Base-by-base conservation (phyloP, 805 yeast species). In the Wickerhamiella allomyrinae region DNA sequence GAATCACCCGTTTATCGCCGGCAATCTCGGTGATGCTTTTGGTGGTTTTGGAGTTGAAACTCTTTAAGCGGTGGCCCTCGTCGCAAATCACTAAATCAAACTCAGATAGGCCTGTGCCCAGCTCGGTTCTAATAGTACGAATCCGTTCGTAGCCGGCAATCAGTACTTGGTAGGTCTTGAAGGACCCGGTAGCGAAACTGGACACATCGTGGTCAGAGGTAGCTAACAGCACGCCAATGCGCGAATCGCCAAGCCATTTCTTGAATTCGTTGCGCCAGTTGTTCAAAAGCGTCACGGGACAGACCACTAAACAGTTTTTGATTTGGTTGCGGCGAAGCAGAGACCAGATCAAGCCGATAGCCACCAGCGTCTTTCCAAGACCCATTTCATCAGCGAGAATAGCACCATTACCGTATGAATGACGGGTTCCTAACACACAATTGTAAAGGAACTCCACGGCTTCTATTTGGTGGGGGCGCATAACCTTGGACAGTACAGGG, bases 371-470 rank as follows among this genome's bases (percentile, higher is more conserved):
- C 53, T 82, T 82, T 2, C 95, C 95, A 14, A 91, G 65, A 0
- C 98, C 98, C 98, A 91, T 91, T 52, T 89, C 97, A 59, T 91
- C 98, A 0, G 98, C 98, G 34, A 91, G 59, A 5, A 91, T 61
- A 2, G 89, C 87, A 0, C 98, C 97, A 0, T 73, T 72, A 2
- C 65, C 63, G 10, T 48, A 39, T 17, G 60, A 60, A 3, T 68
- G 69, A 20, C 71, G 62, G 40, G 71, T 61, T 0, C 94, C 94
- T 78, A 80, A 73, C 1, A 87, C 71, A 51, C 95, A 83, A 43
- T 81, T 79, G 56, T 84, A 84, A 50, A 91, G 62, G 53, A 91
- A 91, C 41, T 62, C 57, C 0, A 89, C 82, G 2, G 95, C 98
- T 49, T 80, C 87, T 11, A 72, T 60, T 57, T 91, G 98, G 61